These are phyloP conservation scores for Kazachstania sp. DNA, from an alignment of 1,139 yeast genomes.

Conservation along the genomic window DNA sequence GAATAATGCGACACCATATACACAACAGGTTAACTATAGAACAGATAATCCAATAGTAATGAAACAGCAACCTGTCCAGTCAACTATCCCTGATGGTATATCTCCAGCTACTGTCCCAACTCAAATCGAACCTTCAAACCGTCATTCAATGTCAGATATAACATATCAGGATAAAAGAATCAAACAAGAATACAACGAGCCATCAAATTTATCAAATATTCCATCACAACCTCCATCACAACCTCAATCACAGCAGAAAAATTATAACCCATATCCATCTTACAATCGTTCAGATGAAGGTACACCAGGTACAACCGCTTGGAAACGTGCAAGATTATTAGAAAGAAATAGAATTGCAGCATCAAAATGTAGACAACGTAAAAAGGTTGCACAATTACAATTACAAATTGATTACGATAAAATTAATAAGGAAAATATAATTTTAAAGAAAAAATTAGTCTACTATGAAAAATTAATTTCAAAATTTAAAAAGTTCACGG, in stretches of 20 bases:
- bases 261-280: neutral
- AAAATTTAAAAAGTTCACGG: slow-evolving; percentile 28
- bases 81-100: neutral
- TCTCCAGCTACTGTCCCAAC: neutral
- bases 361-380: slow-evolving; percentile 66
- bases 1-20: neutral
- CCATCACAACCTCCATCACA: neutral
- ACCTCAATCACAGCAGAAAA: neutral
- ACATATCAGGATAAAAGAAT: neutral
- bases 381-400: slow-evolving; percentile 61
- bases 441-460: slow-evolving; percentile 35
- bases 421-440: slow-evolving; percentile 39
- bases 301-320: slow-evolving; percentile 70
- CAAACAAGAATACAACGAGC: neutral
- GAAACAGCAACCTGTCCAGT: neutral
- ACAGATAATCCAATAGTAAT: neutral
- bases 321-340: slow-evolving; percentile 62
- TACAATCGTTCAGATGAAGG: slow-evolving; percentile 36
- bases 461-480: slow-evolving; percentile 29
- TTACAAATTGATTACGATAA: slow-evolving; percentile 49
- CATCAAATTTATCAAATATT: neutral
- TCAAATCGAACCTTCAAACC: neutral
- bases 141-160: neutral
- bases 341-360: slow-evolving; percentile 71
- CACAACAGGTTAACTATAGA: neutral